phyloP scores from a whole-genome alignment of 306 rosid genomes.

The Lagenaria siceraria region DNA sequence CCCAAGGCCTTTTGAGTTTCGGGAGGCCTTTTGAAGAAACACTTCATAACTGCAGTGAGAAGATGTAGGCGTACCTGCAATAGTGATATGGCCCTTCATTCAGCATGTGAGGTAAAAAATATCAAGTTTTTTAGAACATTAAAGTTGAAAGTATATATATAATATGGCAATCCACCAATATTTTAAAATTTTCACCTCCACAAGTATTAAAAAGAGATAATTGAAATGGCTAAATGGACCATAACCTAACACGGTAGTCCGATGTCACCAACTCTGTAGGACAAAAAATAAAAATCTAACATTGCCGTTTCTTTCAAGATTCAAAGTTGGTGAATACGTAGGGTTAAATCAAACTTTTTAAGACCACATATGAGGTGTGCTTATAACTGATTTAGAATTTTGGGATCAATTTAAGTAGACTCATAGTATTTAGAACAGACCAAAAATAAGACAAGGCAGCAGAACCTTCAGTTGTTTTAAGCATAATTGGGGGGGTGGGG shows the following conservation, averaged over 20 bases:
- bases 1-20: constrained; percentile 89
- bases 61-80: constrained; percentile 94
- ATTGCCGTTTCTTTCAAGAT: background rate
- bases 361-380: background rate
- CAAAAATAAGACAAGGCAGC: too few species aligned
- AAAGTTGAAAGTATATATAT: background rate
- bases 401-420: background rate
- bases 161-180: background rate
- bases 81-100: constrained; percentile 18
- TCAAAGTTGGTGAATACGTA: background rate
- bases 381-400: background rate
- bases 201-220: background rate
- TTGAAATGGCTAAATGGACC: background rate
- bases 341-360: background rate
- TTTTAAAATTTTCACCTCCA: background rate
- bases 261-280: background rate
- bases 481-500: background rate
- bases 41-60: constrained; percentile 96
- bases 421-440: too few species aligned
- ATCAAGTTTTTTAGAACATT: background rate
- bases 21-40: constrained; percentile 96
- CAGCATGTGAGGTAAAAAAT: background rate
- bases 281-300: too few species aligned
- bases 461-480: background rate
- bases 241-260: background rate